Conservation (phyloP, 495 filamentous ascomycete genomes). For the Penicillium bovifimosum region DNA sequence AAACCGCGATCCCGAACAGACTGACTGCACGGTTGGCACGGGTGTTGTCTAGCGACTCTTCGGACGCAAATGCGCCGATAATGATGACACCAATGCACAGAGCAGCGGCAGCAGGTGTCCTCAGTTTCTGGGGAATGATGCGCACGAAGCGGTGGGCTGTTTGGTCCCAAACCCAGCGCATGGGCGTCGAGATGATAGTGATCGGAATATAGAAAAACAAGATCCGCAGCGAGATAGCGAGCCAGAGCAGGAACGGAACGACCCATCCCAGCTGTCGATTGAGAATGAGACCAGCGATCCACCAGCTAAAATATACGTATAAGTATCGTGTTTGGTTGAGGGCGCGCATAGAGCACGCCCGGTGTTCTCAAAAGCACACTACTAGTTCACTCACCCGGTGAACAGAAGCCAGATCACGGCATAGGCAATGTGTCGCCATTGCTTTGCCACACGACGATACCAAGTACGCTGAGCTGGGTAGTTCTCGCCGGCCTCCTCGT, state of each 20-base stretch:
- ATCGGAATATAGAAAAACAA: constrained; percentile 69
- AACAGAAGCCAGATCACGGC: constrained; percentile 51
- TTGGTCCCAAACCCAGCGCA: constrained; percentile 59
- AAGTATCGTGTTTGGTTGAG: constrained; percentile 8
- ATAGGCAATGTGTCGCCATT: constrained; percentile 41
- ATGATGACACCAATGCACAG: constrained; percentile 64
- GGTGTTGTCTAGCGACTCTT: constrained; percentile 67
- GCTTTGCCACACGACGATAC: constrained; percentile 23
- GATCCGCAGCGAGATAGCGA: constrained; percentile 66
- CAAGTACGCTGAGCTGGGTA: constrained; percentile 20
- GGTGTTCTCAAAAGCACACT: background rate
- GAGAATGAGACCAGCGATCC: constrained; percentile 73
- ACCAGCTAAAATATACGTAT: constrained; percentile 57
- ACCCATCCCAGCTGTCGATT: constrained; percentile 75
- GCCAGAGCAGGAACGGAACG: constrained; percentile 76
- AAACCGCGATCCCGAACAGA: constrained; percentile 72
- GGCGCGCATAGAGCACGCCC: background rate
- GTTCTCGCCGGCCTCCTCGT: constrained; percentile 26
- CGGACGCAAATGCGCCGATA: constrained; percentile 66
- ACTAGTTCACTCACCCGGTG: constrained; percentile 48
- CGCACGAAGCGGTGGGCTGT: constrained; percentile 48
- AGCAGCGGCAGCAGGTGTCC: constrained; percentile 52
- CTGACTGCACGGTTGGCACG: constrained; percentile 72
- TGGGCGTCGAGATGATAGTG: constrained; percentile 56
- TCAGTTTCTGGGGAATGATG: constrained; percentile 57